Evolutionary conservation across 257 asterid species (phyloP).

Genomic region (Schizonepeta tenuifolia): DNA sequence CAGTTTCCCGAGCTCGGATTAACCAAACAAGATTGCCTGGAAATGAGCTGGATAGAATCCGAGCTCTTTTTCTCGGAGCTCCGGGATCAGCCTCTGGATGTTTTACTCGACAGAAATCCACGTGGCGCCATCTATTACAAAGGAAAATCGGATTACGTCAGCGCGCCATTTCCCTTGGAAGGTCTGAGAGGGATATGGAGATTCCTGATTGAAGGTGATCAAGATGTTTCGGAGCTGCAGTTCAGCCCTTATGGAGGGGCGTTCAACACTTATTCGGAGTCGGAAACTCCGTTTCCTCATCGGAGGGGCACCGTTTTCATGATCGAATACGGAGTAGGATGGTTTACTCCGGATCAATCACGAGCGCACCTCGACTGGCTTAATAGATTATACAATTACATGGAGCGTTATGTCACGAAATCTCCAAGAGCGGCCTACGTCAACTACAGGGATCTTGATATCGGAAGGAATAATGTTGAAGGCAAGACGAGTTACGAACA

Average conservation of each 20-base stretch:
- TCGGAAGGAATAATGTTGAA: constrained; percentile 35
- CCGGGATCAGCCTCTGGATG: not conserved
- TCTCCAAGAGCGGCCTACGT: constrained; percentile 41
- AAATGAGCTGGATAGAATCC: constrained; percentile 53
- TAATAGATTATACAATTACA: constrained; percentile 29
- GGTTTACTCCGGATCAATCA: constrained; percentile 26
- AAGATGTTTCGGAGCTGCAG: not conserved
- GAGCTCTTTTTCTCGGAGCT: constrained; percentile 31
- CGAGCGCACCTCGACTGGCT: constrained; percentile 30
- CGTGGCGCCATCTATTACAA: constrained; percentile 3
- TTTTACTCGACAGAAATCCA: constrained; percentile 22
- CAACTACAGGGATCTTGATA: constrained; percentile 47
- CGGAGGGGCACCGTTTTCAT: constrained; percentile 35
- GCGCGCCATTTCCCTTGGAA: not conserved
- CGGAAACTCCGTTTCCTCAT: constrained; percentile 38
- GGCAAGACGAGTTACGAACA: constrained; percentile 38
- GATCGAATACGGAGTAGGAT: constrained; percentile 29
- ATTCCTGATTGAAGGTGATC: not conserved
- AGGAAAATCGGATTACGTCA: constrained; percentile 30
- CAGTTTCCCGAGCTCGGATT: constrained; percentile 47
- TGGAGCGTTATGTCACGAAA: constrained; percentile 36
- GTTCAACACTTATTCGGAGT: not conserved
- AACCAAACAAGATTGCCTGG: constrained; percentile 35
- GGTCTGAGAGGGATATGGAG: constrained; percentile 12
- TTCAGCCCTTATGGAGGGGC: constrained; percentile 30